These are phyloP conservation scores for Trapa bicornis DNA, from an alignment of 345 rosid genomes.

Conservation along the genomic window DNA sequence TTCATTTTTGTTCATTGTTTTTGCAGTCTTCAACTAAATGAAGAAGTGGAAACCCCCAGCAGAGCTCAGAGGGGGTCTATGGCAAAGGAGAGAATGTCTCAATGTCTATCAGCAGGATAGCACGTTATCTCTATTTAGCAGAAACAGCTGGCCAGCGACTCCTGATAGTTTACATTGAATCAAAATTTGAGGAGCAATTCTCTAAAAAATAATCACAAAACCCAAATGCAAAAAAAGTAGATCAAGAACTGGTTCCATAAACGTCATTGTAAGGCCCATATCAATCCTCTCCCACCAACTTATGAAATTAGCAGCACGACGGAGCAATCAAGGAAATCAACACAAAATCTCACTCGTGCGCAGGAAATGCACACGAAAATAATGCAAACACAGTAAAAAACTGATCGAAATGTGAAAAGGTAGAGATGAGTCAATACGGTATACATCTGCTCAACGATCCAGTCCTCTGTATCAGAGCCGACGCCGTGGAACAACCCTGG, in stretches of 20 bases:
- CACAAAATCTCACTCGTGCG: too few relatives aligned
- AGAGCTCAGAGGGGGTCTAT: neutral
- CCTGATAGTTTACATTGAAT: too few relatives aligned
- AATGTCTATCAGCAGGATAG: neutral
- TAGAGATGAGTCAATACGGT: constrained; percentile 21
- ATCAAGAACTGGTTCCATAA: neutral
- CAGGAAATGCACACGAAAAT: too few relatives aligned
- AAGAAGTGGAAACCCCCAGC: neutral
- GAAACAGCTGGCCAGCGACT: neutral
- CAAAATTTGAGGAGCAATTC: neutral
- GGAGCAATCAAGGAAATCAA: too few relatives aligned
- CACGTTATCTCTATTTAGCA: neutral
- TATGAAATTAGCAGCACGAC: neutral
- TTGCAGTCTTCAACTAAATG: neutral
- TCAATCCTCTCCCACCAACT: neutral
- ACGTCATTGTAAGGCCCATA: too few relatives aligned
- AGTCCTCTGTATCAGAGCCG: constrained; percentile 49
- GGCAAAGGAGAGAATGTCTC: neutral
- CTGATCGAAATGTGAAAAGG: neutral
- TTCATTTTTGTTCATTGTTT: neutral
- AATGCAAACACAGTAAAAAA: neutral
- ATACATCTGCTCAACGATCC: constrained; percentile 88
- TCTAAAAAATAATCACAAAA: neutral
- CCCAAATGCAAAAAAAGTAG: neutral
- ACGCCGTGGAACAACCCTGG: constrained; percentile 53